Conservation (phyloP, 371 early-diverging fungal genomes). For the Lichtheimia corymbifera region DNA sequence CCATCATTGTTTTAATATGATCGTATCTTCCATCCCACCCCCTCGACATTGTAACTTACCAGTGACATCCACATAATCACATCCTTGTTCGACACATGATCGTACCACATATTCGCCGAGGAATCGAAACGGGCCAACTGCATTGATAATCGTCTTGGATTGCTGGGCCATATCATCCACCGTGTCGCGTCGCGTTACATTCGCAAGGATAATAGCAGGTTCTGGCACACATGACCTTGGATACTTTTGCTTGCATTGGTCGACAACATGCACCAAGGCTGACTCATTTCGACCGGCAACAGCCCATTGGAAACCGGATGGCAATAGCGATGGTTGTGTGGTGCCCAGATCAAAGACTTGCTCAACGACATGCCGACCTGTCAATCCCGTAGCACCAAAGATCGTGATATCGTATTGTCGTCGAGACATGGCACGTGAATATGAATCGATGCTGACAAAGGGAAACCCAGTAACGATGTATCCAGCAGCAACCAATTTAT, state of each 20-base stretch:
- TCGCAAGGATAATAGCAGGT: constrained; percentile 64
- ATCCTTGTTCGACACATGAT: constrained; percentile 75
- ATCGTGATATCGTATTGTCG: constrained; percentile 60
- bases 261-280: constrained; percentile 42
- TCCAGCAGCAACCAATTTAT: too few relatives aligned
- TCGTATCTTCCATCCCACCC: not conserved
- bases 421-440: not conserved
- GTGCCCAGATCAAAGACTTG: constrained; percentile 53
- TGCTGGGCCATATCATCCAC: constrained; percentile 56
- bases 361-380: constrained; percentile 75
- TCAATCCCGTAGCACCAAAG: constrained; percentile 89
- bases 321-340: constrained; percentile 18
- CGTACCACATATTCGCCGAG: constrained; percentile 83
- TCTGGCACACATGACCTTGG: constrained; percentile 19
- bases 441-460: too few relatives aligned
- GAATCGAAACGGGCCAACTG: constrained; percentile 85
- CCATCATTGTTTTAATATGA: constrained; percentile 20
- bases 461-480: too few relatives aligned
- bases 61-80: constrained; percentile 90
- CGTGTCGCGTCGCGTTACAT: constrained; percentile 53
- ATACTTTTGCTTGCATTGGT: constrained; percentile 19
- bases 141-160: constrained; percentile 74
- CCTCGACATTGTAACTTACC: constrained; percentile 17
- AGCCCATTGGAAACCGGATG: constrained; percentile 53
- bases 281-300: constrained; percentile 65